These are phyloP conservation scores for Penicillium sp. DNA, from an alignment of 2,329 filamentous ascomycete genomes.

Conservation along the genomic window DNA sequence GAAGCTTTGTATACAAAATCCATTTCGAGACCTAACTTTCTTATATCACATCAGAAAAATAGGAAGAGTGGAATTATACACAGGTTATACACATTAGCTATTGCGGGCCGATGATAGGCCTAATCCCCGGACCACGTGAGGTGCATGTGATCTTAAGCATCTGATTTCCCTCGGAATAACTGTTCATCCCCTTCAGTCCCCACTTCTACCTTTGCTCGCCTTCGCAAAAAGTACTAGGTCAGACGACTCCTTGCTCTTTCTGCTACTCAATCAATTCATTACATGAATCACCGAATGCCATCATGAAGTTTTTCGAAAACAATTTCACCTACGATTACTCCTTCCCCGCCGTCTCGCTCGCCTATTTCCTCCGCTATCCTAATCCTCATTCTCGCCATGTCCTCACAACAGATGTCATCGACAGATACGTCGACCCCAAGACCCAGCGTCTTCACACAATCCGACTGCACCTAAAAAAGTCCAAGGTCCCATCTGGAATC, in stretches of 20 bases:
- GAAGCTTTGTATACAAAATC: background rate
- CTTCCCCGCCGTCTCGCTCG: conserved; percentile 65
- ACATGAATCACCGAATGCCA: conserved; percentile 27
- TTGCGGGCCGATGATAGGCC: conserved; percentile 7
- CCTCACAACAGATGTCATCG: conserved; percentile 65
- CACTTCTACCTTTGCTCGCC: conserved; percentile 14
- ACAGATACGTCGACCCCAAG: conserved; percentile 59
- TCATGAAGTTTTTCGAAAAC: conserved; percentile 55
- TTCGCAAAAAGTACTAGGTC: conserved; percentile 22
- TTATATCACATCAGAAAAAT: background rate
- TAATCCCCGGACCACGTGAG: conserved; percentile 4
- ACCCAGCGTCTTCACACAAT: conserved; percentile 62
- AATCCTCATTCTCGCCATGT: conserved; percentile 67
- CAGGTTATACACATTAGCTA: background rate
- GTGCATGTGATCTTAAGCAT: background rate
- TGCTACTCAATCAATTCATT: conserved; percentile 5
- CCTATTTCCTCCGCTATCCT: conserved; percentile 68
- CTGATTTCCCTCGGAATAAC: conserved; percentile 7
- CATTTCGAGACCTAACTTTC: background rate
- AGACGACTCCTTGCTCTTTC: conserved; percentile 15
- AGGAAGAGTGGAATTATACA: background rate
- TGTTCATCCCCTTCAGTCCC: conserved; percentile 3
- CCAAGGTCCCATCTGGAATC: conserved; percentile 61
- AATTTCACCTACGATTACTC: conserved; percentile 64
- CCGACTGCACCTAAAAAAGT: conserved; percentile 63